These are phyloP conservation scores for Sordariomycetes sp. DNA, from an alignment of 2,329 filamentous ascomycete species.

Conservation along the genomic window DNA sequence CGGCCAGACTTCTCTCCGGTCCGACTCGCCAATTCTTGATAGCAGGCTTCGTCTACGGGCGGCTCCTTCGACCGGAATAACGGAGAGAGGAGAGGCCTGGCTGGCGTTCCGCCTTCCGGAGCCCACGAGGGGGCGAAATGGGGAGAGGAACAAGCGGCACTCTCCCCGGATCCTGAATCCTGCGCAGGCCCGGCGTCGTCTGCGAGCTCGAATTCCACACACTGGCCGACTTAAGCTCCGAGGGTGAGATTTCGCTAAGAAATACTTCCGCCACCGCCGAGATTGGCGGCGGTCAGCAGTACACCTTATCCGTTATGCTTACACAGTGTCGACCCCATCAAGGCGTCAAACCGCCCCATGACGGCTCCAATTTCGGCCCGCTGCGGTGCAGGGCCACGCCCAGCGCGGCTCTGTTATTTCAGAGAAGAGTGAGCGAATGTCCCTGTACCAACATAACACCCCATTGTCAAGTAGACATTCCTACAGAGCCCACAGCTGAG, in stretches of 20 bases:
- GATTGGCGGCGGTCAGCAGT: background rate
- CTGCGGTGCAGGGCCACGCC: background rate
- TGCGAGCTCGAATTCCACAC: background rate
- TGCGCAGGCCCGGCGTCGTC: too few relatives aligned
- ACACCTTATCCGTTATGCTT: slow-evolving; percentile 16
- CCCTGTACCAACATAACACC: background rate
- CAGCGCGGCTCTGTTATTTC: background rate
- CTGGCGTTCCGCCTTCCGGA: too few relatives aligned
- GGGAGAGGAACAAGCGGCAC: too few relatives aligned
- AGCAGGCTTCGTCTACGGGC: too few relatives aligned
- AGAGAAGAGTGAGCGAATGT: background rate
- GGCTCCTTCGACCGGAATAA: too few relatives aligned
- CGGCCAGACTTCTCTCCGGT: too few relatives aligned
- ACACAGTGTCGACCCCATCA: slow-evolving; percentile 12
- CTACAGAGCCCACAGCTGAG: background rate
- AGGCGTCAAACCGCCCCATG: slow-evolving; percentile 15
- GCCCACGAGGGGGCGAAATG: too few relatives aligned
- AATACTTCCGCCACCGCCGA: background rate
- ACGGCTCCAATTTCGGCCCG: background rate
- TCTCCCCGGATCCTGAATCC: too few relatives aligned
- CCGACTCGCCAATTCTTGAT: too few relatives aligned
- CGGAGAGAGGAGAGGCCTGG: too few relatives aligned
- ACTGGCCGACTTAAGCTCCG: background rate
- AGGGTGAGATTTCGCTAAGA: background rate
- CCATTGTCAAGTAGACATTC: background rate